phyloP scores from a whole-genome alignment of 208 protist genomes.

The Acanthamoeba healyi region DNA sequence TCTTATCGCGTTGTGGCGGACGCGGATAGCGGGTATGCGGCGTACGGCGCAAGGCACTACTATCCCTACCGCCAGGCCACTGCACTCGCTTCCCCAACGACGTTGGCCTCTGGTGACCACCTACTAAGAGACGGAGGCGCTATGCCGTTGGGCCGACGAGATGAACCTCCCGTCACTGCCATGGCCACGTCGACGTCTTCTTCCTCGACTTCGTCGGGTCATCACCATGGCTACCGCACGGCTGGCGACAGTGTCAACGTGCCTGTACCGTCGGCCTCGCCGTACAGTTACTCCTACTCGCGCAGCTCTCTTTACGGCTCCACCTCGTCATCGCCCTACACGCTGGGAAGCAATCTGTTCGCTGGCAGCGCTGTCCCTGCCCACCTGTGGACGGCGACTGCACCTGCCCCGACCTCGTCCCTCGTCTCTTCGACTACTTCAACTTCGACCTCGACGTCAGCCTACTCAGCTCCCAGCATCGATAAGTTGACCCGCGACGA shows the following conservation, averaged over 20 bases:
- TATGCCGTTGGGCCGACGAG: neutral
- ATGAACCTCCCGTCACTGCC: too few species aligned
- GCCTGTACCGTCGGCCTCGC: neutral
- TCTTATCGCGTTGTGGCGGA: neutral
- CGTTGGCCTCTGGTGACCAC: neutral
- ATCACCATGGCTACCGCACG: neutral
- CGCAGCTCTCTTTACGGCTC: constrained; percentile 18
- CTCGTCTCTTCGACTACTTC: neutral
- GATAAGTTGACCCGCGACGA: neutral
- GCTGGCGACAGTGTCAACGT: neutral
- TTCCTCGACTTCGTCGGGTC: neutral
- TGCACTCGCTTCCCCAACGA: neutral
- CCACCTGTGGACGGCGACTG: constrained; percentile 31
- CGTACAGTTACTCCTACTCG: constrained; percentile 34
- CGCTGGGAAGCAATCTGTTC: constrained; percentile 1
- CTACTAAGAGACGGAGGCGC: too few species aligned
- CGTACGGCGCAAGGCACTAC: neutral
- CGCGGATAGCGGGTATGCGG: neutral
- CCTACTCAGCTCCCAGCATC: neutral
- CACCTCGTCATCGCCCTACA: neutral
- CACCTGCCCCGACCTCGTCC: neutral
- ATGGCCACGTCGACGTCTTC: neutral
- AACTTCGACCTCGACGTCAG: neutral
- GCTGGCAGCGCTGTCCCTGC: constrained; percentile 2
- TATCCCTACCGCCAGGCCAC: constrained; percentile 8